Evolutionary conservation across 1,284 basidiomycete genomes (phyloP).

Genomic region (Golubevia pallescens): DNA sequence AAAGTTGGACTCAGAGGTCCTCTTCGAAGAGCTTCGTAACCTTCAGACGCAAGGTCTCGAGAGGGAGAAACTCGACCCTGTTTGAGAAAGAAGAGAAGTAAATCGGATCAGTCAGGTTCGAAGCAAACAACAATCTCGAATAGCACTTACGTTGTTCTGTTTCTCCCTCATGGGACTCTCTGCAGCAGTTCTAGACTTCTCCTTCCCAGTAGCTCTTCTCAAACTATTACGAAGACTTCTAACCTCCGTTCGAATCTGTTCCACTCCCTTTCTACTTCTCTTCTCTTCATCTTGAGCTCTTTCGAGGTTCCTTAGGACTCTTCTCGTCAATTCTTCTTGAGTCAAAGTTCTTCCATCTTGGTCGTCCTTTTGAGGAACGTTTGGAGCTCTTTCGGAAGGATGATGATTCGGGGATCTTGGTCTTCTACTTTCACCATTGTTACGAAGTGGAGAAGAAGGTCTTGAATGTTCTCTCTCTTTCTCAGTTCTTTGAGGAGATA

Average conservation of each 20-base stretch:
- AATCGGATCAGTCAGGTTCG: neutral
- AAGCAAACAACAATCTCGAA: neutral
- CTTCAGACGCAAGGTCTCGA: neutral
- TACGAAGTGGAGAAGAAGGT: conserved; percentile 11
- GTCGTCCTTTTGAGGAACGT: conserved; percentile 9
- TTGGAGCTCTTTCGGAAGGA: neutral
- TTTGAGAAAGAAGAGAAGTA: neutral
- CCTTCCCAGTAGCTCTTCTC: too few relatives aligned
- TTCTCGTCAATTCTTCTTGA: conserved; percentile 6
- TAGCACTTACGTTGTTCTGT: too few relatives aligned
- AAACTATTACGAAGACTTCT: too few relatives aligned
- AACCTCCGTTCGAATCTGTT: too few relatives aligned
- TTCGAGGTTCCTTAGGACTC: too few relatives aligned
- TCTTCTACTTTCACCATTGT: conserved; percentile 15
- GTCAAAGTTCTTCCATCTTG: conserved; percentile 8
- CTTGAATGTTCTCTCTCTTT: conserved; percentile 6
- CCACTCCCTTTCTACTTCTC: too few relatives aligned
- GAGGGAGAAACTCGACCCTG: neutral
- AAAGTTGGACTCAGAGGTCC: neutral
- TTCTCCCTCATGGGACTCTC: too few relatives aligned
- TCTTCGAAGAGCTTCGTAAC: neutral
- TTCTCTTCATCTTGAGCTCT: too few relatives aligned
- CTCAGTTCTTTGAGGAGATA: neutral
- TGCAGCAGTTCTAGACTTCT: too few relatives aligned
- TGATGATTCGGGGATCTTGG: conserved; percentile 17